Evolutionary conservation across 2,329 filamentous ascomycete genomes (phyloP).

Genomic region (Zymoseptoria ardabiliae): DNA sequence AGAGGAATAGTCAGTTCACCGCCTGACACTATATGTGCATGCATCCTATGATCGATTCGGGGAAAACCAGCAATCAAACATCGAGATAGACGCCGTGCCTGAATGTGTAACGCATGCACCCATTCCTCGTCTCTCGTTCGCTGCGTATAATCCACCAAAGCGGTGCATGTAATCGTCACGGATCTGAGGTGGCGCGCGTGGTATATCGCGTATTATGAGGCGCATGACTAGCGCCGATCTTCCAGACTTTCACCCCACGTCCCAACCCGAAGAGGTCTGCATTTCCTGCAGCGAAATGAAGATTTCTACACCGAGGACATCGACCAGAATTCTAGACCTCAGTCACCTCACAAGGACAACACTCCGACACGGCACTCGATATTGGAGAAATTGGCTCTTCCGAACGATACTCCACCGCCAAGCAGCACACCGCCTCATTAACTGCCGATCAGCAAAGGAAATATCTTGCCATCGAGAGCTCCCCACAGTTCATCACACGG

Average conservation of each 20-base stretch:
- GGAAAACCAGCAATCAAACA: not conserved
- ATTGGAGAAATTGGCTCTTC: not conserved
- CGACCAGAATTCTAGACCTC: not conserved
- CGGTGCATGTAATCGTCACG: not conserved
- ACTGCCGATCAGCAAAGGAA: not conserved
- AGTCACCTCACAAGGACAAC: not conserved
- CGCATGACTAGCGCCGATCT: not conserved
- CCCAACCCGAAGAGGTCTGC: not conserved
- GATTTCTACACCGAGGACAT: not conserved
- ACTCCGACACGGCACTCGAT: not conserved
- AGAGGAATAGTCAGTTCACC: not conserved
- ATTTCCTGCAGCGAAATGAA: not conserved
- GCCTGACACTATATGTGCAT: not conserved
- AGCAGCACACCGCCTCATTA: not conserved
- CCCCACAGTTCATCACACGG: not conserved
- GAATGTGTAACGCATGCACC: not conserved
- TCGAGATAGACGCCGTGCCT: not conserved
- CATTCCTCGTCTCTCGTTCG: not conserved
- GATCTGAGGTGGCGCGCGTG: not conserved
- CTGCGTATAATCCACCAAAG: not conserved
- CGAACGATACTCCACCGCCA: not conserved
- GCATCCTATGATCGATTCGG: not conserved
- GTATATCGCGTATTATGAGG: not conserved
- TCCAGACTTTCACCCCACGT: not conserved
- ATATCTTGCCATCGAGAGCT: not conserved